phyloP scores from a whole-genome alignment of 2,329 filamentous ascomycete genomes.

The Microsporum audouinii region DNA sequence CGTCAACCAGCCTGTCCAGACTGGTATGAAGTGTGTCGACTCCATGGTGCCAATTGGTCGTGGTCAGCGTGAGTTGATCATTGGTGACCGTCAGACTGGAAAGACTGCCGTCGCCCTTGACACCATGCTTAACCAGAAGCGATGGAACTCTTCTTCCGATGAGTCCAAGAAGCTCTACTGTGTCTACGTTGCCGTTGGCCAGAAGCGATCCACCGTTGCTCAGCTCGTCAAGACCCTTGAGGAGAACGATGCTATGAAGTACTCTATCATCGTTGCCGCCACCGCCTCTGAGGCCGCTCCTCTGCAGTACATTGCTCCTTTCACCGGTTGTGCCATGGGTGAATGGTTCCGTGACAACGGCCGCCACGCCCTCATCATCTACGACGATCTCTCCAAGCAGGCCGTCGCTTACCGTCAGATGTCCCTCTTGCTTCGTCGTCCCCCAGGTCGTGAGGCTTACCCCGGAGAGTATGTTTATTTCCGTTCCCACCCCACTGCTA shows the following conservation, averaged over 20 bases:
- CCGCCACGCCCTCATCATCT: slow-evolving; percentile 81
- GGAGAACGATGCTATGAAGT: slow-evolving; percentile 99
- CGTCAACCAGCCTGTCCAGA: slow-evolving; percentile 98
- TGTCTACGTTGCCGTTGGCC: slow-evolving; percentile 95
- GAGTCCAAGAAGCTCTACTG: slow-evolving; percentile 99
- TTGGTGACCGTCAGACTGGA: slow-evolving; percentile 99
- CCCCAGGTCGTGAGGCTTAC: slow-evolving; percentile 97
- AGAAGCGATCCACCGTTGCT: slow-evolving; percentile 98
- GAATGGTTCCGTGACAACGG: slow-evolving; percentile 75
- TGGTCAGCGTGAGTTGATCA: slow-evolving; percentile 99
- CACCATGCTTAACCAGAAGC: slow-evolving; percentile 98
- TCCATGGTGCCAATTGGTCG: slow-evolving; percentile 99
- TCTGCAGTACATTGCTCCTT: slow-evolving; percentile 86
- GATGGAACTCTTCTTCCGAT: slow-evolving; percentile 80
- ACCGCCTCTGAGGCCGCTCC: slow-evolving; percentile 95
- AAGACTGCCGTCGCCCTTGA: slow-evolving; percentile 99
- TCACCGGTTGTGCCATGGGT: slow-evolving; percentile 57
- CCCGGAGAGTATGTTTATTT: slow-evolving; percentile 61
- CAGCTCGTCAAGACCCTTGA: slow-evolving; percentile 99
- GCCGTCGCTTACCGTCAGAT: slow-evolving; percentile 97
- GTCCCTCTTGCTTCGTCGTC: slow-evolving; percentile 94
- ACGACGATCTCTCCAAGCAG: slow-evolving; percentile 95
- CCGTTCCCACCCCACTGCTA: neutral
- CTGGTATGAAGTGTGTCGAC: slow-evolving; percentile 97
- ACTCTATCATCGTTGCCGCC: slow-evolving; percentile 83